phyloP scores from a whole-genome alignment of 257 asterid genomes.

The Nicotiana tabacum region DNA sequence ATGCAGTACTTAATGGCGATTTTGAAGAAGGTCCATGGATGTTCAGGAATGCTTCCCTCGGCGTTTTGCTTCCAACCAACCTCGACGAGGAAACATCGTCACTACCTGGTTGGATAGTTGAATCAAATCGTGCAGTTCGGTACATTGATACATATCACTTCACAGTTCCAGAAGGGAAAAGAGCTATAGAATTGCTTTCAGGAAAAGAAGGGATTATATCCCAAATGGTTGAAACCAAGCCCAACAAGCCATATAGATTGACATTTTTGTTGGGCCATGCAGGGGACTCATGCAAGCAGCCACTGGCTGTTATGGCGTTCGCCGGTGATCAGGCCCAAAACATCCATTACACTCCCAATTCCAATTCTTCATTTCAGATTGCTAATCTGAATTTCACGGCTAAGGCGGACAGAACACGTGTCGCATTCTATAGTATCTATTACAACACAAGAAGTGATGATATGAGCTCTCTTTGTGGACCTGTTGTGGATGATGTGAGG shows the following conservation, averaged over 20 bases:
- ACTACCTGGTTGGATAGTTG: conserved; percentile 95
- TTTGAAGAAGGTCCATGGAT: conserved; percentile 98
- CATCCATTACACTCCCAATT: conserved; percentile 46
- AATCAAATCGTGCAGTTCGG: conserved; percentile 89
- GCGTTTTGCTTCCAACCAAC: conserved; percentile 88
- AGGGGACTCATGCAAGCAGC: conserved; percentile 68
- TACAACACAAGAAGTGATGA: conserved; percentile 93
- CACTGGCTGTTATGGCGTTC: conserved; percentile 85
- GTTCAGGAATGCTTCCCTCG: conserved; percentile 80
- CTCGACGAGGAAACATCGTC: conserved; percentile 83
- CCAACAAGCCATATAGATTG: conserved; percentile 55
- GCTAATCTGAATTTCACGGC: conserved; percentile 69
- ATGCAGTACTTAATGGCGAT: conserved; percentile 82
- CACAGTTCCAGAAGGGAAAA: conserved; percentile 75
- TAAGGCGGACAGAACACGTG: conserved; percentile 74
- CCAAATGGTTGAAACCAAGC: conserved; percentile 84
- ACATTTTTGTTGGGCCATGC: conserved; percentile 79
- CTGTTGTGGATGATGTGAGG: conserved; percentile 85
- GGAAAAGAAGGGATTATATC: conserved; percentile 94
- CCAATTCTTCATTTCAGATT: conserved; percentile 51
- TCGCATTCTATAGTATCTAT: conserved; percentile 81
- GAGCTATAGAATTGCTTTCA: conserved; percentile 77
- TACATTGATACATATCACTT: conserved; percentile 75
- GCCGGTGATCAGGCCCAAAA: conserved; percentile 66
- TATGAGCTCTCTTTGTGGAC: conserved; percentile 90